phyloP scores from a whole-genome alignment of 306 rosid genomes.

The Vigna unguiculata region DNA sequence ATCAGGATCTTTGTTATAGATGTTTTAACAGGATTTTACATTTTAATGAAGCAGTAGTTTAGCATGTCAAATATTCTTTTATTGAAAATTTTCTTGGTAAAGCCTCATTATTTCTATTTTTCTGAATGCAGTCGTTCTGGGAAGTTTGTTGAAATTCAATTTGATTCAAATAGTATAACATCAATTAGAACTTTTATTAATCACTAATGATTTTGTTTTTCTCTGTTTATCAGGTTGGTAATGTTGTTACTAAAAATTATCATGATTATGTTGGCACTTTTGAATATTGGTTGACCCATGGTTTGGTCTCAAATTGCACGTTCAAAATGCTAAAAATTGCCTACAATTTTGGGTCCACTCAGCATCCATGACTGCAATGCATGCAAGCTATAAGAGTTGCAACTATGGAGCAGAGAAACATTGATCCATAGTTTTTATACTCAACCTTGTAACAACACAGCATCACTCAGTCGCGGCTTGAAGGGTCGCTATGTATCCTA shows the following conservation, averaged over 20 bases:
- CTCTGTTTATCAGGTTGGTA: slow-evolving; percentile 73
- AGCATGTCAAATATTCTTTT: slow-evolving; percentile 1
- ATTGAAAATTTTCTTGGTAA: slow-evolving; percentile 3
- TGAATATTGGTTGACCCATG: slow-evolving; percentile 97
- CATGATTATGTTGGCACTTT: slow-evolving; percentile 89
- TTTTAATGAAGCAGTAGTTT: slow-evolving; percentile 8
- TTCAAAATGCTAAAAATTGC: slow-evolving; percentile 56
- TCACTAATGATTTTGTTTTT: slow-evolving; percentile 38
- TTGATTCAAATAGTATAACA: slow-evolving; percentile 86
- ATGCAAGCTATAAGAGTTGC: slow-evolving; percentile 63
- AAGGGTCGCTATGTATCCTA: slow-evolving; percentile 84
- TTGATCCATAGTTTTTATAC: slow-evolving; percentile 87
- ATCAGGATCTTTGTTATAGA: background rate
- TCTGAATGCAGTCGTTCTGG: slow-evolving; percentile 77
- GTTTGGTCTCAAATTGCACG: slow-evolving; percentile 92
- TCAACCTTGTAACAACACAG: slow-evolving; percentile 68
- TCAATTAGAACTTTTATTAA: slow-evolving; percentile 83
- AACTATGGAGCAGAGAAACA: slow-evolving; percentile 75
- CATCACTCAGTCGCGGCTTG: slow-evolving; percentile 62
- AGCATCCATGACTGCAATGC: slow-evolving; percentile 83
- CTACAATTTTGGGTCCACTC: slow-evolving; percentile 72
- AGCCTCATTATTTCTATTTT: slow-evolving; percentile 27
- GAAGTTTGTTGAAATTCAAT: slow-evolving; percentile 92
- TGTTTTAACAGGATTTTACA: slow-evolving; percentile 8
- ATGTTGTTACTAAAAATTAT: slow-evolving; percentile 92